These are phyloP conservation scores for Didymella pinodella DNA, from an alignment of 2,329 filamentous ascomycete genomes.

Conservation along the genomic window DNA sequence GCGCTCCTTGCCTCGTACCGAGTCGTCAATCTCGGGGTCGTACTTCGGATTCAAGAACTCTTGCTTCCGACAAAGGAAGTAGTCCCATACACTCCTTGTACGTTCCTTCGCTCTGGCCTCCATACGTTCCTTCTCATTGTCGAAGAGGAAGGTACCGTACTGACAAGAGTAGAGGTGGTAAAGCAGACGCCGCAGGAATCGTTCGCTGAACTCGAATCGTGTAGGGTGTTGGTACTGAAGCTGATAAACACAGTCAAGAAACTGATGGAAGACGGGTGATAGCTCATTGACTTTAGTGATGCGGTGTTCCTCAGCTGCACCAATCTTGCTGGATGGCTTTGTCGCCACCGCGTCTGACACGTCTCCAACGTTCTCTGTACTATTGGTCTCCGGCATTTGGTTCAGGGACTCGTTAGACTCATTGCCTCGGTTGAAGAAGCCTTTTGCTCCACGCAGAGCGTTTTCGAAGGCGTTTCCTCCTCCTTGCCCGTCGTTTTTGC, in stretches of 20 bases:
- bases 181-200: slow-evolving; percentile 84
- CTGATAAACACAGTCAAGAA: slow-evolving; percentile 93
- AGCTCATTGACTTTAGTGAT: slow-evolving; percentile 87
- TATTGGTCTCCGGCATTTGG: slow-evolving; percentile 61
- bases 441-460: slow-evolving; percentile 81
- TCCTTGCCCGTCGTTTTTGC: slow-evolving; percentile 40
- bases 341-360: slow-evolving; percentile 51
- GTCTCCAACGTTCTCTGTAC: slow-evolving; percentile 60
- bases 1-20: slow-evolving; percentile 78
- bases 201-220: slow-evolving; percentile 95
- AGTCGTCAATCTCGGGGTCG: slow-evolving; percentile 77
- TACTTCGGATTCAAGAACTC: slow-evolving; percentile 88
- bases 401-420: slow-evolving; percentile 68
- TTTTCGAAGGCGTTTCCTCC: slow-evolving; percentile 83
- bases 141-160: slow-evolving; percentile 95
- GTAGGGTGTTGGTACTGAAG: slow-evolving; percentile 83
- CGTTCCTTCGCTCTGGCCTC: slow-evolving; percentile 73
- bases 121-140: slow-evolving; percentile 87
- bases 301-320: slow-evolving; percentile 64
- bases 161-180: slow-evolving; percentile 97
- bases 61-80: slow-evolving; percentile 80
- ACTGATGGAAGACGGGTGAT: slow-evolving; percentile 96
- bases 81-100: slow-evolving; percentile 92
- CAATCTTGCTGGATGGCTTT: slow-evolving; percentile 47
- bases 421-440: slow-evolving; percentile 85